phyloP scores from a whole-genome alignment of 345 rosid species.

The Hibiscus mutabilis region DNA sequence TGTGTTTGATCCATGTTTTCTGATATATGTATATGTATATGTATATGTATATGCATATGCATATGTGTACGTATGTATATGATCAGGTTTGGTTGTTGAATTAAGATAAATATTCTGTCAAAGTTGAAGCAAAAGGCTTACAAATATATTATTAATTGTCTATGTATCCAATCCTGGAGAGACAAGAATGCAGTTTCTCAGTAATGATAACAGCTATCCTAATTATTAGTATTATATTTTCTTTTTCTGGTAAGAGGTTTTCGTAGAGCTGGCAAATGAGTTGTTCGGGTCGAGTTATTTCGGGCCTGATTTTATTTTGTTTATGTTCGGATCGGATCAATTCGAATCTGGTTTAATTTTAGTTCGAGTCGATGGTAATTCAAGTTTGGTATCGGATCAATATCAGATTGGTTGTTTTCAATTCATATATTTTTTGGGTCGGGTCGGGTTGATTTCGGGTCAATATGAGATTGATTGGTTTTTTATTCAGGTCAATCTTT shows the following conservation, averaged over 20 bases:
- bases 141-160: neutral
- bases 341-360: too few species aligned
- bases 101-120: neutral
- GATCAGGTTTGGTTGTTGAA: neutral
- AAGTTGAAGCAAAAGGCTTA: neutral
- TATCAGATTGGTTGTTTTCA: too few species aligned
- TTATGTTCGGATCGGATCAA: too few species aligned
- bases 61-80: neutral
- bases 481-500: too few species aligned
- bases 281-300: too few species aligned
- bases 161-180: neutral
- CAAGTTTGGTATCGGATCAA: too few species aligned
- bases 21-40: neutral
- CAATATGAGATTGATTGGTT: too few species aligned
- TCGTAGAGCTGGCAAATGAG: neutral
- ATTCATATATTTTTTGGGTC: too few species aligned
- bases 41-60: neutral
- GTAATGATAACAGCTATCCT: neutral
- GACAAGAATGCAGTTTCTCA: neutral
- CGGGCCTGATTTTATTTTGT: too few species aligned
- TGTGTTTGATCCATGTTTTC: neutral
- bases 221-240: too few species aligned
- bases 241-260: constrained; percentile 8
- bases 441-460: too few species aligned
- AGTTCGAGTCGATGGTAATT: too few species aligned